Base-by-base conservation (phyloP, 2,329 filamentous ascomycete genomes). In the Leptographium wingfieldii region DNA sequence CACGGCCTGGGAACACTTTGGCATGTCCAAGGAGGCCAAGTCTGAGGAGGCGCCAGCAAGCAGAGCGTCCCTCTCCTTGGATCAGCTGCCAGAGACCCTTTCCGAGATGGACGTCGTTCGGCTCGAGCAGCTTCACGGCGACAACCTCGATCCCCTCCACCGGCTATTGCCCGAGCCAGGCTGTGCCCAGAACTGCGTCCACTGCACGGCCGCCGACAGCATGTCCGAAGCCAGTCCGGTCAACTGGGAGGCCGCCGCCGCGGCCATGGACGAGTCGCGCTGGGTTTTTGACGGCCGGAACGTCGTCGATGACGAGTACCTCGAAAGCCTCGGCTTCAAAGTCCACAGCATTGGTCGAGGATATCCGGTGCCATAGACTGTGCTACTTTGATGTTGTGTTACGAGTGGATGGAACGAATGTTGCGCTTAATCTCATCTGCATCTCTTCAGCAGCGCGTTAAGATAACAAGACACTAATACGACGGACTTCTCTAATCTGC, bases 291-390 rank as follows among this genome's bases (percentile, higher is more conserved):
- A 59, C 27, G 52, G 52, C 5, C 58, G 58, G 29, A 59, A 56
- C 31, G 22, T 12, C 14, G 43, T 59, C 38, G 53, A 59, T n/a
- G 52, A 14, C 3, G 16, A 9, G 29, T 51, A 56, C 10, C 43
- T 59, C 11, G 2, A 31, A 2, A 14, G n/a, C 3, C 43, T 59
- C 9, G 58, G 58, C 52, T 59, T 59, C 51, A 27, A 51, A 5
- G 58, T 59, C 27, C 53, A 59, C 43, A 51, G 52, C 43, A 59
- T 56, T 10, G 58, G 58, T 22, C 46, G 46, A n/a, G 73, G 54
- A 11, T 35, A 35, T 9, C 33, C 29, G 29, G 5, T 35, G 33
- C 9, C 2, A 35, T 35, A 35, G 33, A 35, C 5, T 31, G 29
- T 31, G 29, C 29, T 31, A 5, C 29, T 31, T 31, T 31, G 4